Evolutionary conservation across 352 stramenopile genomes (phyloP).

Genomic region (Phytopythium vexans): DNA sequence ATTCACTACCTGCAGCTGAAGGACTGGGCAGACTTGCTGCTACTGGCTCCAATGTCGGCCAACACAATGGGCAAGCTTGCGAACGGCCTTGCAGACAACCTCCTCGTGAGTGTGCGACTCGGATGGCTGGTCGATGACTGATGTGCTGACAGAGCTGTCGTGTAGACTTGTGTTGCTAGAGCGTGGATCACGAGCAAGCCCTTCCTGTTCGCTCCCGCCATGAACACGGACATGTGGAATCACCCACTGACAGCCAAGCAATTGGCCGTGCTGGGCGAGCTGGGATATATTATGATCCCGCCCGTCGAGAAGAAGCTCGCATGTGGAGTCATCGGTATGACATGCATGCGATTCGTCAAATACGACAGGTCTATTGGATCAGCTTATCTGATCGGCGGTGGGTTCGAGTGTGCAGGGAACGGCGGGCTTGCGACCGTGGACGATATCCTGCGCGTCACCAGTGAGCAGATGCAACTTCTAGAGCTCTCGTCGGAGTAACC

Average conservation of each 20-base stretch:
- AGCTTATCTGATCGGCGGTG: no score
- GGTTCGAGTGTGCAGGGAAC: conserved; percentile 41
- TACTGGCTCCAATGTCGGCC: conserved; percentile 87
- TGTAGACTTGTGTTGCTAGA: conserved; percentile 86
- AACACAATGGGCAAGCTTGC: conserved; percentile 91
- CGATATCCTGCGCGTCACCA: conserved; percentile 39
- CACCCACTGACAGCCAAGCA: conserved; percentile 91
- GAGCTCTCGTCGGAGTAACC: conserved; percentile 2
- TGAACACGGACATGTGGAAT: conserved; percentile 98
- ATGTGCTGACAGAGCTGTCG: conserved; percentile 1
- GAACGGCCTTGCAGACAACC: conserved; percentile 94
- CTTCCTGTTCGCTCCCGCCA: conserved; percentile 92
- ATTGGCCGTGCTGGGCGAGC: conserved; percentile 49
- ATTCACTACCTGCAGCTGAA: conserved; percentile 65
- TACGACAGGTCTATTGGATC: background rate
- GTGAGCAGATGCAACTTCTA: conserved; percentile 19
- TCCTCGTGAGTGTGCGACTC: conserved; percentile 69
- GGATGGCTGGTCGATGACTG: conserved; percentile 3
- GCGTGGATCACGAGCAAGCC: conserved; percentile 94
- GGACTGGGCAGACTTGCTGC: conserved; percentile 93
- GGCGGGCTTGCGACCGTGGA: conserved; percentile 69
- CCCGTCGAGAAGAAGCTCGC: conserved; percentile 92
- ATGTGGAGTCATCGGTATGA: conserved; percentile 90
- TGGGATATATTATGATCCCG: conserved; percentile 78
- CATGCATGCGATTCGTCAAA: conserved; percentile 1